A percentile compares a stretch with the other conserved stretches of the same genome.
phyloP scores from a whole-genome alignment of 208 protist species.

The Strigomonas culicis region DNA sequence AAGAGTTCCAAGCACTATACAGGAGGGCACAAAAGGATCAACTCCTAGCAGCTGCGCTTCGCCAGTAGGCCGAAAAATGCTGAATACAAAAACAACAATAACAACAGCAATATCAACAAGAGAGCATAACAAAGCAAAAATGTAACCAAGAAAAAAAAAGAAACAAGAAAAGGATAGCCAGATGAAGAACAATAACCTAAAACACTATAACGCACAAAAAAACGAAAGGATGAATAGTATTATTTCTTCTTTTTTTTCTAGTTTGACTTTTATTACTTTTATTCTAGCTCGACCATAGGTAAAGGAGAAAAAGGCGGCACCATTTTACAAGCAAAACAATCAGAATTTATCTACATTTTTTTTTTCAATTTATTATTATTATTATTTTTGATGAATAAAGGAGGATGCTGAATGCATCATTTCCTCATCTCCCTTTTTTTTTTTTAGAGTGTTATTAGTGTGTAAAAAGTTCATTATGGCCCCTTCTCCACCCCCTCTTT shows the following conservation, averaged over 20 bases:
- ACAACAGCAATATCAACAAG: neutral
- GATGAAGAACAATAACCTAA: neutral
- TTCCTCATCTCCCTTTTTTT: neutral
- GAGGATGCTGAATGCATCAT: neutral
- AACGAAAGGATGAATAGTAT: neutral
- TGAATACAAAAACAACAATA: neutral
- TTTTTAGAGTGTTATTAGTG: neutral
- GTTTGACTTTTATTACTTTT: neutral
- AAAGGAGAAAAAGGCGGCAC: too few species aligned
- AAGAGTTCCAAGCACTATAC: too few species aligned
- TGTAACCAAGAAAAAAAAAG: neutral
- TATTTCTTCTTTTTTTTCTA: constrained; percentile 5
- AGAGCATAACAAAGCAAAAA: neutral
- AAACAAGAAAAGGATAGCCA: neutral
- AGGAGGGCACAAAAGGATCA: too few species aligned
- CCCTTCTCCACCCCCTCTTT: neutral
- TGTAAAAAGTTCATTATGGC: neutral
- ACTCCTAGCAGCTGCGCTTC: too few species aligned
- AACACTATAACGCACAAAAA: neutral
- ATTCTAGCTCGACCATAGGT: neutral
- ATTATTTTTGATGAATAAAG: neutral
- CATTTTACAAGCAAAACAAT: too few species aligned
- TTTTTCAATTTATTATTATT: neutral
- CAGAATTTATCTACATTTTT: neutral
- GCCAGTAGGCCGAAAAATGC: too few species aligned